Conservation (phyloP, 73 alveolate species). For the Paramecium sonneborni region DNA sequence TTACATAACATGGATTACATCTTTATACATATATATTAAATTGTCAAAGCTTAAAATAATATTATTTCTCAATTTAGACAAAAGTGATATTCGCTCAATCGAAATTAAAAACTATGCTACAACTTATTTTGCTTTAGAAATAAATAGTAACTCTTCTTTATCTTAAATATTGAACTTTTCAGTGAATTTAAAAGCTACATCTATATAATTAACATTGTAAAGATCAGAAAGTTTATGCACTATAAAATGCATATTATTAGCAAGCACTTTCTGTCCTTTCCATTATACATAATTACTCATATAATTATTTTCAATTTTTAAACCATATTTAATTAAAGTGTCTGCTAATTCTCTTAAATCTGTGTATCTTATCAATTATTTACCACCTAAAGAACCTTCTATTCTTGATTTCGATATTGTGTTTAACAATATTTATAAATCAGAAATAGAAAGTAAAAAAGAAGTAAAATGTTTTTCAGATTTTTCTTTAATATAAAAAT, state of each 20-base stretch:
- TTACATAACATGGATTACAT: background rate
- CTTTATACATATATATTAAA: conserved; percentile 26
- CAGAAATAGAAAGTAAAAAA: conserved; percentile 5
- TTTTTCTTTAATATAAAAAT: background rate
- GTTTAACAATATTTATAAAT: background rate
- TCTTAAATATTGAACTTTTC: background rate
- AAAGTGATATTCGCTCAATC: background rate
- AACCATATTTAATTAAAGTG: background rate
- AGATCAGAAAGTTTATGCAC: conserved; percentile 16
- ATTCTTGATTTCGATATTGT: background rate
- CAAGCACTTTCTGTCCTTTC: background rate
- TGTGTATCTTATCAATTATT: background rate
- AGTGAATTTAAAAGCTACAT: conserved; percentile 29
- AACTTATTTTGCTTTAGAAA: conserved; percentile 37
- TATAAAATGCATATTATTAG: background rate
- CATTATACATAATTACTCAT: background rate
- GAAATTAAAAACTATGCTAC: conserved; percentile 38
- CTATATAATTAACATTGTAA: background rate
- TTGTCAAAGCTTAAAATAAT: conserved; percentile 29
- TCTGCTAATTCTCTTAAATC: background rate
- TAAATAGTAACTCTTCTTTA: conserved; percentile 8
- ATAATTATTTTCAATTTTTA: background rate
- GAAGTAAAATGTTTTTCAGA: background rate
- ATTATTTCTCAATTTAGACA: conserved; percentile 14
- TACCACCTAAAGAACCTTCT: background rate